Percentiles rank a stretch among this genome's conserved stretches.
phyloP scores from a whole-genome alignment of 805 yeast genomes.

The Naumovozyma baii region DNA sequence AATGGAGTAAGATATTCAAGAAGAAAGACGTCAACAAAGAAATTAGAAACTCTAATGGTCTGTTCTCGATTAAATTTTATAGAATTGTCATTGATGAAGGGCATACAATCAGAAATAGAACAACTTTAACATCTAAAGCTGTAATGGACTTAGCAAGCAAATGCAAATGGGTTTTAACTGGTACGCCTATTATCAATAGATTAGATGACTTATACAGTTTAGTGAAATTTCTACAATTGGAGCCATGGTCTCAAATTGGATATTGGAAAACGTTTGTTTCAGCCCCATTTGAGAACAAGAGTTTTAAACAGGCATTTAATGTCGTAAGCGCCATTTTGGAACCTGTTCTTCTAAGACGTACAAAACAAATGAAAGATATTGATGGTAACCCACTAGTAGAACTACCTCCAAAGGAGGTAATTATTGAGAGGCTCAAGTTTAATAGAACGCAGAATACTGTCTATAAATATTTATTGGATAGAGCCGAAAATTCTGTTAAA shows the following conservation, averaged over 20 bases:
- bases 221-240: slow-evolving; percentile 62
- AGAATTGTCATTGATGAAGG: slow-evolving; percentile 84
- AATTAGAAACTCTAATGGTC: slow-evolving; percentile 35
- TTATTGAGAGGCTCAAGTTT: slow-evolving; percentile 57
- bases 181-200: slow-evolving; percentile 85
- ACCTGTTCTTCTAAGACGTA: slow-evolving; percentile 74
- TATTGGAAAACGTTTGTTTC: slow-evolving; percentile 86
- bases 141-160: slow-evolving; percentile 53
- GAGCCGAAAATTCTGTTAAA: slow-evolving; percentile 54
- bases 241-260: slow-evolving; percentile 81
- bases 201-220: slow-evolving; percentile 79
- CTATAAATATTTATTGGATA: slow-evolving; percentile 57
- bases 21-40: slow-evolving; percentile 7
- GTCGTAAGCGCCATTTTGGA: slow-evolving; percentile 79
- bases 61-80: slow-evolving; percentile 64
- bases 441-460: slow-evolving; percentile 54
- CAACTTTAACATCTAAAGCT: slow-evolving; percentile 71
- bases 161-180: slow-evolving; percentile 80
- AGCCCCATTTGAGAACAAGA: slow-evolving; percentile 67
- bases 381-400: slow-evolving; percentile 68
- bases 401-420: slow-evolving; percentile 67
- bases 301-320: slow-evolving; percentile 62
- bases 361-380: slow-evolving; percentile 69
- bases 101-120: slow-evolving; percentile 73
- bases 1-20: slow-evolving; percentile 44